A percentile compares a stretch with the other conserved stretches of the same genome.
phyloP scores from a whole-genome alignment of 331 rosid genomes.

The Dryas integrifolia region DNA sequence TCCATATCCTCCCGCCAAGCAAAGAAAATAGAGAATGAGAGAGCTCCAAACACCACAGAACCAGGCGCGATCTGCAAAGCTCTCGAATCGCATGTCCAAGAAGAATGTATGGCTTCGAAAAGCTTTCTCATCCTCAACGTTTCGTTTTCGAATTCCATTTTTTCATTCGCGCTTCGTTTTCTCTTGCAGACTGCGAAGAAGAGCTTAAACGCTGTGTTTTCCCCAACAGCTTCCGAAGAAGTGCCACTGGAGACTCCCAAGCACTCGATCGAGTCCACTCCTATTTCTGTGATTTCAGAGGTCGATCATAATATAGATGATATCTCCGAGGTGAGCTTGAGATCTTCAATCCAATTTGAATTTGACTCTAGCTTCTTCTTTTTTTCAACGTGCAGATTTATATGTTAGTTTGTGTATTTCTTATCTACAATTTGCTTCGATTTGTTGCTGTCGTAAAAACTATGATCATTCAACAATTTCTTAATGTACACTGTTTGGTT shows the following conservation, averaged over 20 bases:
- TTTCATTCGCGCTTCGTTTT: background rate
- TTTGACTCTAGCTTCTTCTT: background rate
- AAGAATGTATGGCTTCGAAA: constrained; percentile 29
- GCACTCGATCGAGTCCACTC: constrained; percentile 22
- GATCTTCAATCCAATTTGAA: background rate
- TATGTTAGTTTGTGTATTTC: background rate
- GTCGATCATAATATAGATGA: constrained; percentile 15
- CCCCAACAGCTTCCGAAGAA: constrained; percentile 34
- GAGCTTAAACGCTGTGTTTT: constrained; percentile 40
- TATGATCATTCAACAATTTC: background rate
- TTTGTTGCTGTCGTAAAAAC: background rate
- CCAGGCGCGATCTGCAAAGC: constrained; percentile 31
- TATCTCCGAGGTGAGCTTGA: constrained; percentile 16
- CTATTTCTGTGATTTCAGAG: constrained; percentile 29
- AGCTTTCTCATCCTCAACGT: background rate
- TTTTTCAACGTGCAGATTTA: background rate
- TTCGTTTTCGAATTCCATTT: constrained; percentile 8
- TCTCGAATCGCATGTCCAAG: constrained; percentile 35
- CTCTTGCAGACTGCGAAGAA: constrained; percentile 41
- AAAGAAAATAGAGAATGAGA: constrained; percentile 14
- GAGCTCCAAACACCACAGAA: constrained; percentile 38
- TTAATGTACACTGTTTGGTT: background rate
- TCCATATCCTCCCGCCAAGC: constrained; percentile 8
- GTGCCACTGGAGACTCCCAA: background rate
- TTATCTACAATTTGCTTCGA: background rate